Conservation (phyloP, 2,329 filamentous ascomycete genomes). For the Dothideomycetes sp. region DNA sequence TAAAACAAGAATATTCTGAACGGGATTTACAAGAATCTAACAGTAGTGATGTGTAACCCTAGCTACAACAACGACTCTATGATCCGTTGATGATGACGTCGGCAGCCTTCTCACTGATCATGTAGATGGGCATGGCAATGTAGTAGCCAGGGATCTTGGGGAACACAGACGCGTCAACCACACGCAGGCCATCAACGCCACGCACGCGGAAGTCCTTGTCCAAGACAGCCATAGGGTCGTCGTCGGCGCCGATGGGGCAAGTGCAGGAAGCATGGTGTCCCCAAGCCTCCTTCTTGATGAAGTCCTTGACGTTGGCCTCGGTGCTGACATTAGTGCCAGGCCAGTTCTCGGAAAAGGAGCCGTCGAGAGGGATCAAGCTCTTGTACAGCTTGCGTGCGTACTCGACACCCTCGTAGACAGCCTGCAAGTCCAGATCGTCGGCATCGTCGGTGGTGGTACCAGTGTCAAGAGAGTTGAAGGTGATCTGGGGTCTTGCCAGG, state of each 20-base stretch:
- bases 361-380: slow-evolving; percentile 26
- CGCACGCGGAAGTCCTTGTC: slow-evolving; percentile 47
- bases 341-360: too few relatives aligned
- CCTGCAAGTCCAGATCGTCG: slow-evolving; percentile 33
- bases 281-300: slow-evolving; percentile 40
- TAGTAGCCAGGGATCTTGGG: slow-evolving; percentile 46
- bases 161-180: slow-evolving; percentile 52
- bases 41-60: too few relatives aligned
- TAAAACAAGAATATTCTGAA: too few relatives aligned
- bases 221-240: slow-evolving; percentile 44
- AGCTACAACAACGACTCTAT: too few relatives aligned
- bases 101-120: slow-evolving; percentile 51
- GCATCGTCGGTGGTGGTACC: slow-evolving; percentile 31
- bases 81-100: too few relatives aligned
- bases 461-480: slow-evolving; percentile 48
- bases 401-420: slow-evolving; percentile 44
- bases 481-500: slow-evolving; percentile 51
- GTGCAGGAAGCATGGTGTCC: slow-evolving; percentile 49
- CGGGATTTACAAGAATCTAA: too few relatives aligned
- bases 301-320: slow-evolving; percentile 35
- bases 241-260: slow-evolving; percentile 42
- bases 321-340: slow-evolving; percentile 31
- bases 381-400: slow-evolving; percentile 34
- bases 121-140: slow-evolving; percentile 41
- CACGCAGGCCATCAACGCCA: slow-evolving; percentile 43